Conservation (phyloP, 768 basidiomycete genomes). For the Baorangia bicolor region DNA sequence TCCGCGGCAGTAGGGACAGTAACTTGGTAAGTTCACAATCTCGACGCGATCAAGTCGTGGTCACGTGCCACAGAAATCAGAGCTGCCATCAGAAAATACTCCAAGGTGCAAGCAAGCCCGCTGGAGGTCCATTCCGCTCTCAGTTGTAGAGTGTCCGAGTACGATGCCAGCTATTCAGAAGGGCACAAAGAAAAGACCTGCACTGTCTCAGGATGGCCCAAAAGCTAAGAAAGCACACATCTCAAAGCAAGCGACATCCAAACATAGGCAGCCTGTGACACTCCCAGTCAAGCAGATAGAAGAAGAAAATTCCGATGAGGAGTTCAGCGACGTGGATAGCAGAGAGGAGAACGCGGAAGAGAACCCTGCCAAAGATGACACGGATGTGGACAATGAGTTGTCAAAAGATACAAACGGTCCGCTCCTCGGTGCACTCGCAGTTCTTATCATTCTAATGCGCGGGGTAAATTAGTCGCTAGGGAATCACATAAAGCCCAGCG, state of each 20-base stretch:
- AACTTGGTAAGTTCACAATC: no score
- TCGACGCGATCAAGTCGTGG: neutral
- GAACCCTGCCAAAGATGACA: slow-evolving; percentile 29
- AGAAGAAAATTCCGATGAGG: slow-evolving; percentile 38
- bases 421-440: slow-evolving; percentile 13
- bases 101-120: neutral
- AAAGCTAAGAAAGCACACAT: slow-evolving; percentile 53
- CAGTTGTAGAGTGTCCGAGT: neutral
- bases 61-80: slow-evolving; percentile 22
- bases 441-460: slow-evolving; percentile 6
- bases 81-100: neutral
- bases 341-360: slow-evolving; percentile 25
- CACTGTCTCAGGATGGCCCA: slow-evolving; percentile 45
- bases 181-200: slow-evolving; percentile 49
- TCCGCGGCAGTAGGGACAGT: no score
- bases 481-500: slow-evolving; percentile 77
- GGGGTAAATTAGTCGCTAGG: slow-evolving; percentile 44
- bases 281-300: slow-evolving; percentile 31
- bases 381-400: slow-evolving; percentile 26
- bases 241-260: slow-evolving; percentile 32
- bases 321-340: slow-evolving; percentile 35
- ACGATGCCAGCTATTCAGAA: slow-evolving; percentile 45
- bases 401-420: slow-evolving; percentile 62
- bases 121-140: neutral
- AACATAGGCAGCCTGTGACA: slow-evolving; percentile 54